A percentile compares a stretch with the other conserved stretches of the same genome.
Evolutionary conservation across 1,284 basidiomycete species (phyloP).

Genomic region (Agroathelia rolfsii): DNA sequence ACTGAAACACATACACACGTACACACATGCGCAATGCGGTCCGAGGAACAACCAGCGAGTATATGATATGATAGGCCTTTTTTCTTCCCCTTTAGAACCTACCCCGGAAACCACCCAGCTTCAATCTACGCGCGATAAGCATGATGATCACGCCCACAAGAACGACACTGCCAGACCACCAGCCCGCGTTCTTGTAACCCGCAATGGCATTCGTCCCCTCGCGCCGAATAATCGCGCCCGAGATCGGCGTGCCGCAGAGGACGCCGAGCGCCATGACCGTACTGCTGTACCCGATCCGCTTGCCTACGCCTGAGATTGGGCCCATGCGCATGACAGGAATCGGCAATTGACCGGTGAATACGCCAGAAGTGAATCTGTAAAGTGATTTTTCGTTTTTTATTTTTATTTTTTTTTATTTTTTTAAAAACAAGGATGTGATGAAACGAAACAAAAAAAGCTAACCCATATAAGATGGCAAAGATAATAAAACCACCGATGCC

Average conservation of each 20-base stretch:
- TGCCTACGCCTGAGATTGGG: slow-evolving; percentile 43
- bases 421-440: slow-evolving; percentile 15
- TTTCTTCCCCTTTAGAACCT: too few relatives aligned
- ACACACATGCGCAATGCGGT: too few relatives aligned
- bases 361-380: slow-evolving; percentile 43
- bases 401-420: too few relatives aligned
- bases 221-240: slow-evolving; percentile 50
- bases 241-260: slow-evolving; percentile 46
- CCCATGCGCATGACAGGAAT: slow-evolving; percentile 54
- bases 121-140: slow-evolving; percentile 26
- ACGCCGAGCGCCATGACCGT: slow-evolving; percentile 38
- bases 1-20: too few relatives aligned
- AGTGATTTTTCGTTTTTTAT: too few relatives aligned
- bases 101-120: slow-evolving; percentile 24
- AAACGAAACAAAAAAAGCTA: slow-evolving; percentile 8
- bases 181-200: too few relatives aligned
- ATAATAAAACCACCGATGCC: slow-evolving; percentile 29
- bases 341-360: slow-evolving; percentile 43
- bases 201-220: too few relatives aligned
- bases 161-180: too few relatives aligned
- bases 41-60: too few relatives aligned
- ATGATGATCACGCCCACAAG: slow-evolving; percentile 28
- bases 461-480: slow-evolving; percentile 46
- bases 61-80: too few relatives aligned
- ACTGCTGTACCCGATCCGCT: slow-evolving; percentile 47